Conservation (phyloP, 768 basidiomycete species). For the Ramaria sp. region DNA sequence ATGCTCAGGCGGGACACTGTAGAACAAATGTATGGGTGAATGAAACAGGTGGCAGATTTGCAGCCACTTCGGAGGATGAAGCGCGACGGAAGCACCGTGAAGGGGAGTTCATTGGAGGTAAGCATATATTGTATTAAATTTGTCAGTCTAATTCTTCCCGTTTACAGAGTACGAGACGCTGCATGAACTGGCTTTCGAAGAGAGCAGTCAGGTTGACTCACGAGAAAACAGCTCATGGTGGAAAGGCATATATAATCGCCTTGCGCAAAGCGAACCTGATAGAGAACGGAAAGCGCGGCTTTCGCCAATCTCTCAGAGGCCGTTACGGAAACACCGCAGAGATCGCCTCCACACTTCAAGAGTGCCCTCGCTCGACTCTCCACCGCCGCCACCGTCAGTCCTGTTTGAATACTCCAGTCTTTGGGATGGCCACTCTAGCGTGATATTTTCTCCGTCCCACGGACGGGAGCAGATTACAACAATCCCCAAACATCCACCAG, state of each 20-base stretch:
- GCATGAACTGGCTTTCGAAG: conserved; percentile 11
- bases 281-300: conserved; percentile 12
- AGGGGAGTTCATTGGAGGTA: conserved; percentile 27
- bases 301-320: neutral
- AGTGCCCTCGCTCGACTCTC: neutral
- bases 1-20: neutral
- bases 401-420: conserved; percentile 20
- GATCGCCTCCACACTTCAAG: neutral
- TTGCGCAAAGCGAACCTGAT: conserved; percentile 29
- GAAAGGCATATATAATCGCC: conserved; percentile 40
- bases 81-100: conserved; percentile 42
- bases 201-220: conserved; percentile 13
- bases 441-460: neutral
- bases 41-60: conserved; percentile 13
- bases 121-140: neutral
- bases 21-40: neutral
- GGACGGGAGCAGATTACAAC: neutral
- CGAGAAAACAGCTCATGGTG: conserved; percentile 43
- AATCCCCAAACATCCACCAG: neutral
- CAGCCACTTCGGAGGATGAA: conserved; percentile 32
- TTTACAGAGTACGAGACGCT: neutral
- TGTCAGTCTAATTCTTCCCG: neutral
- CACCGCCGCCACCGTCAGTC: conserved; percentile 28
- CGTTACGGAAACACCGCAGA: neutral
- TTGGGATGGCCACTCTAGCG: neutral